Evolutionary conservation across 2,329 filamentous ascomycete species (phyloP).

Genomic region (Colletotrichum sp.): DNA sequence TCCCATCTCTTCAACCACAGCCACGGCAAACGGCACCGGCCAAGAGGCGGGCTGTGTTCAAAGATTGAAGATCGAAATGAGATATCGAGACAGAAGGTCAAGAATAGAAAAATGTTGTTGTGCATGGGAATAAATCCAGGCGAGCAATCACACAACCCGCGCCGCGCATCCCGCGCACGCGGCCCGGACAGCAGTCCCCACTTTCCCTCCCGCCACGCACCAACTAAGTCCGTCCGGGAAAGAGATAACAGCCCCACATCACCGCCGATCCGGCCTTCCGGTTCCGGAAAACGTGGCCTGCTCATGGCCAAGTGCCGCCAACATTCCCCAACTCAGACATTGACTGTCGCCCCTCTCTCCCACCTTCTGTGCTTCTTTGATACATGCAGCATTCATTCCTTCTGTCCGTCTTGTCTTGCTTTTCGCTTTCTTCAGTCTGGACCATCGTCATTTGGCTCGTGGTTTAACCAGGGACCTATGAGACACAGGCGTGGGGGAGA

Average conservation of each 20-base stretch:
- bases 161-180: background rate
- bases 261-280: background rate
- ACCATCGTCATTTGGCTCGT: background rate
- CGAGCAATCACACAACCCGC: rapidly evolving
- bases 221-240: background rate
- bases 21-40: background rate
- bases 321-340: background rate
- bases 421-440: rapidly evolving
- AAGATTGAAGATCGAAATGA: background rate
- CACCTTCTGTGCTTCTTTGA: no score
- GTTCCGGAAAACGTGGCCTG: background rate
- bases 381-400: background rate
- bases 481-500: background rate
- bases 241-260: background rate
- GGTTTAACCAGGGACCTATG: no score
- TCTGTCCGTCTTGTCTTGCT: background rate
- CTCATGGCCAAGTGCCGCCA: background rate
- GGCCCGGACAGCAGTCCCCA: background rate
- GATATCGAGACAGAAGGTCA: rapidly evolving
- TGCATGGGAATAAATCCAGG: background rate
- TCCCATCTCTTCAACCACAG: background rate
- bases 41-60: background rate
- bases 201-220: background rate
- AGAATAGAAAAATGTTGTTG: background rate
- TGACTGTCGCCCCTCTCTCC: background rate